Conservation (phyloP, 2,329 filamentous ascomycete genomes). For the Epichloe baconii region DNA sequence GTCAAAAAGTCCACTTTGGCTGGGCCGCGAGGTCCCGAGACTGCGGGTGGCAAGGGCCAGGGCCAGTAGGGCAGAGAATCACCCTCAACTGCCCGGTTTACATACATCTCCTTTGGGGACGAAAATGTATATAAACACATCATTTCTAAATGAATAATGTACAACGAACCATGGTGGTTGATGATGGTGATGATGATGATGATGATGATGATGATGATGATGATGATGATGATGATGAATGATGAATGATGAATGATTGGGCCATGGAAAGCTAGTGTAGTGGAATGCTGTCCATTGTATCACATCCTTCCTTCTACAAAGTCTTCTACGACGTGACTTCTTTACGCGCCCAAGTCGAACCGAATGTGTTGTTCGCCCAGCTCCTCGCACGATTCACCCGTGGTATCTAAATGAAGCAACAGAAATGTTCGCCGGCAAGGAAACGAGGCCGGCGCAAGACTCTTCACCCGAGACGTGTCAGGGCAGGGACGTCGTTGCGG, state of each 20-base stretch:
- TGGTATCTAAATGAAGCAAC: not conserved
- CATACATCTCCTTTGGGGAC: not conserved
- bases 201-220: no score
- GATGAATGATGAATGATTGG: no score
- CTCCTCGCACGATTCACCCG: not conserved
- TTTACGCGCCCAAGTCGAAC: not conserved
- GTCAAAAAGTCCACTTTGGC: slow-evolving; percentile 32
- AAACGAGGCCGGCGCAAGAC: not conserved
- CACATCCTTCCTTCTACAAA: not conserved
- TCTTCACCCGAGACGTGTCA: slow-evolving; percentile 17
- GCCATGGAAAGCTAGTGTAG: no score
- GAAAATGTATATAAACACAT: no score
- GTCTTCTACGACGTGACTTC: not conserved
- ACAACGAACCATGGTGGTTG: no score
- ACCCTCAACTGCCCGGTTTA: no score
- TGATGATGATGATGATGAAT: no score
- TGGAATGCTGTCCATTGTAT: no score
- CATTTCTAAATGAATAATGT: no score
- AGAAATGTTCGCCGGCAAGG: not conserved
- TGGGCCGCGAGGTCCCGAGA: slow-evolving; percentile 1
- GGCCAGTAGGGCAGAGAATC: no score
- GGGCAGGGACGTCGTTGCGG: slow-evolving; percentile 53
- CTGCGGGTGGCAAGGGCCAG: slow-evolving; percentile 10
- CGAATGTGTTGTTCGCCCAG: not conserved
- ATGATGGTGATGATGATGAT: no score